phyloP scores from a whole-genome alignment of 2,329 filamentous ascomycete genomes.

The Neonectria punicea region DNA sequence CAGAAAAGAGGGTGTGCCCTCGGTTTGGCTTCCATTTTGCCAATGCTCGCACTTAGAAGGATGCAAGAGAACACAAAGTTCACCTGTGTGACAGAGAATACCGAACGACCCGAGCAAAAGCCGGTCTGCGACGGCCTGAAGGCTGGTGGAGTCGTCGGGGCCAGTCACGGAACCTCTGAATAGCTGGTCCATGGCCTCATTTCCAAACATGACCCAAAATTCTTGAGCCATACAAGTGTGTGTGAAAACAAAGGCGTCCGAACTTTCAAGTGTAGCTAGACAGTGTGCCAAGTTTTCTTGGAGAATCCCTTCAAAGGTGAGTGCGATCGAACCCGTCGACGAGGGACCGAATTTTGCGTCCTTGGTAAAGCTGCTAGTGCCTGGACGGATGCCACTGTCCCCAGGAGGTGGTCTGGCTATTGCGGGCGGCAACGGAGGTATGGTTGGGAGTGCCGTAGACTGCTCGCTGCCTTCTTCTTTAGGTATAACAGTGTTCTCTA shows the following conservation, averaged over 20 bases:
- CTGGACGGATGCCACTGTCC: slow-evolving; percentile 2
- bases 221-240: slow-evolving; percentile 49
- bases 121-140: slow-evolving; percentile 47
- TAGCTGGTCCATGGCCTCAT: slow-evolving; percentile 28
- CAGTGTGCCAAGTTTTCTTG: slow-evolving; percentile 32
- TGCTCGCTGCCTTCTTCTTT: slow-evolving; percentile 4
- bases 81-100: slow-evolving; percentile 45
- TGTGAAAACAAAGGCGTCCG: slow-evolving; percentile 45
- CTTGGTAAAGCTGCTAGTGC: slow-evolving; percentile 19
- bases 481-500: neutral
- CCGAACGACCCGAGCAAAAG: slow-evolving; percentile 51
- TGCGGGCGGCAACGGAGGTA: slow-evolving; percentile 1
- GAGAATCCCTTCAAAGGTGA: slow-evolving; percentile 26
- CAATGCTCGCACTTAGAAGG: slow-evolving; percentile 51
- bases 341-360: slow-evolving; percentile 32
- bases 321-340: slow-evolving; percentile 17
- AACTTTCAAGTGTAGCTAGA: slow-evolving; percentile 40
- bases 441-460: neutral
- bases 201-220: slow-evolving; percentile 35
- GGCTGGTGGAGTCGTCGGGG: slow-evolving; percentile 7
- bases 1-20: slow-evolving; percentile 9
- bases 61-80: slow-evolving; percentile 54
- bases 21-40: slow-evolving; percentile 30
- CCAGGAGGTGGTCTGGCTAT: neutral
- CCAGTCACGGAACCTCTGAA: slow-evolving; percentile 37